Conservation (phyloP, 2,329 filamentous ascomycete species). For the Xylaria sp. region DNA sequence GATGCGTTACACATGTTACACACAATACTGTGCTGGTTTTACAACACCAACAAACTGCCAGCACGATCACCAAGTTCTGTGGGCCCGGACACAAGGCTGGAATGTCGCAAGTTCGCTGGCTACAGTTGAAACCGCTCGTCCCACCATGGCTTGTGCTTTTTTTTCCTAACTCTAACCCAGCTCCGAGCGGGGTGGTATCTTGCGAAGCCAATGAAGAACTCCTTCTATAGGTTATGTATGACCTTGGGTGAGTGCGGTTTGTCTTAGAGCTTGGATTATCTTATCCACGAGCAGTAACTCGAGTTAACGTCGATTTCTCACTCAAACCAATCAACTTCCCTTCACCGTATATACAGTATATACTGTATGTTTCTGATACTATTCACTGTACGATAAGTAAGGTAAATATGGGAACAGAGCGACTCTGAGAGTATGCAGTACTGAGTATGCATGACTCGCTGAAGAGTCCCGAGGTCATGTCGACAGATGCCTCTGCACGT, state of each 20-base stretch:
- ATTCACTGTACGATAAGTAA: too few species aligned
- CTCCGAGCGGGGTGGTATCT: constrained; percentile 7
- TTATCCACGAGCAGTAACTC: too few species aligned
- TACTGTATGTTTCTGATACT: too few species aligned
- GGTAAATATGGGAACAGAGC: too few species aligned
- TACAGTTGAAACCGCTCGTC: neutral
- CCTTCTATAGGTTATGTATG: neutral
- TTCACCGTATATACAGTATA: too few species aligned
- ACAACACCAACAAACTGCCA: constrained; percentile 5
- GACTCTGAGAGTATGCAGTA: neutral
- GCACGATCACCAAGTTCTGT: neutral
- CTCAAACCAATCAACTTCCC: too few species aligned
- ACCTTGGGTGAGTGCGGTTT: neutral
- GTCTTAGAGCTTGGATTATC: too few species aligned
- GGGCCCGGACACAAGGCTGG: neutral
- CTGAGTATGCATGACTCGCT: constrained; percentile 1
- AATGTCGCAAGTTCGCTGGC: neutral
- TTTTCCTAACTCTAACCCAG: neutral
- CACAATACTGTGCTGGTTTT: neutral
- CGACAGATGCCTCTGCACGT: constrained; percentile 1
- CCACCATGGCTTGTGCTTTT: neutral
- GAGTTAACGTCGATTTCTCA: too few species aligned
- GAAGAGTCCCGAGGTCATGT: constrained; percentile 1
- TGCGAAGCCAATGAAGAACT: neutral
- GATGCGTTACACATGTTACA: neutral